Evolutionary conservation across 169 alveolate genomes (phyloP).

Genomic region (Theileria sp.): DNA sequence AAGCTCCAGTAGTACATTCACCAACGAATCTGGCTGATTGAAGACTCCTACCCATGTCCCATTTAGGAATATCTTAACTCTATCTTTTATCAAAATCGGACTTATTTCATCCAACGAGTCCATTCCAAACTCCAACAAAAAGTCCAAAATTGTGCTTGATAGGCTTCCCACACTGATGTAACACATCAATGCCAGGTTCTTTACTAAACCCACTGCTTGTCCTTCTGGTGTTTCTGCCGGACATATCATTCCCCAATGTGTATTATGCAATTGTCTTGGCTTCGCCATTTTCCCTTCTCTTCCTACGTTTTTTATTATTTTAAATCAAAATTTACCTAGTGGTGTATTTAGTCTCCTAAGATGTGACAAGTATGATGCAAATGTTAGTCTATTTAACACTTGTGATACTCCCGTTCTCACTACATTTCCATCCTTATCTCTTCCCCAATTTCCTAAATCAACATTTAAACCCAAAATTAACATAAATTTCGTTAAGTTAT

Average conservation of each 20-base stretch:
- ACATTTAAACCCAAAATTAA: conserved; percentile 65
- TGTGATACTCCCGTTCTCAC: conserved; percentile 96
- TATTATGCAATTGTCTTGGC: conserved; percentile 99
- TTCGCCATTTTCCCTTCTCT: conserved; percentile 98
- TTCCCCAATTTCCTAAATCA: conserved; percentile 94
- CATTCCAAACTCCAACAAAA: conserved; percentile 88
- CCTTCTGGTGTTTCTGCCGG: conserved; percentile 99
- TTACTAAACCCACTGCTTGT: conserved; percentile 99
- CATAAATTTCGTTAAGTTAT: background rate
- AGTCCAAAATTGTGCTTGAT: conserved; percentile 81
- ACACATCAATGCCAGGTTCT: conserved; percentile 97
- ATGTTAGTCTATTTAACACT: conserved; percentile 97
- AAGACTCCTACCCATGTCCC: conserved; percentile 97
- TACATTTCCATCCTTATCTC: conserved; percentile 93
- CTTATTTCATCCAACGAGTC: conserved; percentile 85
- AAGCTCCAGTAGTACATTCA: conserved; percentile 81
- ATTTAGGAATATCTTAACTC: conserved; percentile 92
- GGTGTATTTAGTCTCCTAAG: conserved; percentile 99
- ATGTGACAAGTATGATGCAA: conserved; percentile 96
- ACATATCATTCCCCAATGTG: conserved; percentile 99
- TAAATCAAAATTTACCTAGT: conserved; percentile 72
- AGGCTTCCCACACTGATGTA: conserved; percentile 94
- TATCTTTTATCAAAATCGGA: conserved; percentile 85
- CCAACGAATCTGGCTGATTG: conserved; percentile 88
- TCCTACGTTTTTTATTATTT: conserved; percentile 3